phyloP scores from a whole-genome alignment of 2,329 filamentous ascomycete species.

The Colletotrichum destructivum region DNA sequence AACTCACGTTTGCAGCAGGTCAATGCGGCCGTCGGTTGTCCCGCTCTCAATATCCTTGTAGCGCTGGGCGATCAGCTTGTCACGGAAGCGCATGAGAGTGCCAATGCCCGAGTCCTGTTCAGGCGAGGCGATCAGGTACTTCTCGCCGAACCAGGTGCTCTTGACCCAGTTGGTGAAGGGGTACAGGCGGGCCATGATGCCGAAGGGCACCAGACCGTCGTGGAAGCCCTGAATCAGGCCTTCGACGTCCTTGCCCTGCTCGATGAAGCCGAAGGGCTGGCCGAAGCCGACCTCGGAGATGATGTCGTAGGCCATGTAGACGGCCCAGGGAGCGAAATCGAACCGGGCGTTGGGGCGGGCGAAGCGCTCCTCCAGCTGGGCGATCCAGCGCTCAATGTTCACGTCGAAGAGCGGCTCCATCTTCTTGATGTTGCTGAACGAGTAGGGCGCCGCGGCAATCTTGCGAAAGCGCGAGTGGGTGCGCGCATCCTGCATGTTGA shows the following conservation, averaged over 20 bases:
- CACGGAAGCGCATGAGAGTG: constrained; percentile 70
- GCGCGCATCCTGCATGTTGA: constrained; percentile 70
- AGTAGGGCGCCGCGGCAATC: constrained; percentile 68
- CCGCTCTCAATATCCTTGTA: constrained; percentile 62
- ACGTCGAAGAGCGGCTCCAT: constrained; percentile 71
- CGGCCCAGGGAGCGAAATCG: constrained; percentile 70
- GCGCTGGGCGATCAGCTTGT: constrained; percentile 65
- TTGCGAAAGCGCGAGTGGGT: constrained; percentile 68
- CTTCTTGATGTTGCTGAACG: constrained; percentile 69
- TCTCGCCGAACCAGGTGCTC: constrained; percentile 61
- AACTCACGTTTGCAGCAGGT: constrained; percentile 66
- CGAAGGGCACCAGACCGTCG: constrained; percentile 65
- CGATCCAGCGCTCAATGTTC: constrained; percentile 65
- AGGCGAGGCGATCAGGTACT: constrained; percentile 67
- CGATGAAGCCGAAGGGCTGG: constrained; percentile 69
- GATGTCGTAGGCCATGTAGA: constrained; percentile 71
- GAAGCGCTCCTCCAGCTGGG: constrained; percentile 62
- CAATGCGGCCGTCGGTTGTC: constrained; percentile 60
- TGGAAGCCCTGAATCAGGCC: constrained; percentile 70
- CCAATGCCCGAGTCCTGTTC: constrained; percentile 69
- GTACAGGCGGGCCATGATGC: constrained; percentile 65
- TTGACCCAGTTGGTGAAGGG: constrained; percentile 71
- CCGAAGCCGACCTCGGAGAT: constrained; percentile 71
- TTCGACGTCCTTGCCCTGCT: constrained; percentile 65
- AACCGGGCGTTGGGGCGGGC: constrained; percentile 60